Percentiles rank a stretch among this genome's conserved stretches.
These are phyloP conservation scores for Euphorbia pulcherrima DNA, from an alignment of 345 rosid species.

Conservation along the genomic window DNA sequence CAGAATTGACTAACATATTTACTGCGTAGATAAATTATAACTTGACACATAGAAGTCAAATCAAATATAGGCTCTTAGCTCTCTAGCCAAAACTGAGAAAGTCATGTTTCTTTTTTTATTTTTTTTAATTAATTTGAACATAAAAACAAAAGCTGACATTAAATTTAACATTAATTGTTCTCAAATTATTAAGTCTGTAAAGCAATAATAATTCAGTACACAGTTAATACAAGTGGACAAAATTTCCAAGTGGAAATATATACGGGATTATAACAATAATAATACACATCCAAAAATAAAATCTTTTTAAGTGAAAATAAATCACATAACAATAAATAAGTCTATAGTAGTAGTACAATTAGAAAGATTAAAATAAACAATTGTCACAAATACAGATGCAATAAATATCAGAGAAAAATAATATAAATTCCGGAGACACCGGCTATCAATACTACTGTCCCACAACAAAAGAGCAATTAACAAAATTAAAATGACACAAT, in stretches of 20 bases:
- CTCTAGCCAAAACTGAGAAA: too few species aligned
- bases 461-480: conserved; percentile 23
- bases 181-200: background rate
- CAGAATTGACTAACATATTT: too few species aligned
- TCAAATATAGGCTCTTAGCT: too few species aligned
- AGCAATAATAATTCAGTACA: background rate
- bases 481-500: too few species aligned
- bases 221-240: background rate
- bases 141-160: background rate
- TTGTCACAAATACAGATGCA: background rate
- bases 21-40: too few species aligned
- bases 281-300: background rate
- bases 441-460: conserved; percentile 70
- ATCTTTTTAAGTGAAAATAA: background rate
- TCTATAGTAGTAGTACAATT: background rate
- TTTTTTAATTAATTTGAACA: background rate
- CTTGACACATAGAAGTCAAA: too few species aligned
- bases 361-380: conserved; percentile 1
- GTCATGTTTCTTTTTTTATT: too few species aligned
- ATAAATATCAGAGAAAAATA: background rate
- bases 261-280: background rate
- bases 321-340: background rate
- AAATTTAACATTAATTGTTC: background rate
- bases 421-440: conserved; percentile 46
- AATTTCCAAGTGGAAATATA: background rate